Base-by-base conservation (phyloP, 345 rosid genomes). In the Excoecaria agallocha region DNA sequence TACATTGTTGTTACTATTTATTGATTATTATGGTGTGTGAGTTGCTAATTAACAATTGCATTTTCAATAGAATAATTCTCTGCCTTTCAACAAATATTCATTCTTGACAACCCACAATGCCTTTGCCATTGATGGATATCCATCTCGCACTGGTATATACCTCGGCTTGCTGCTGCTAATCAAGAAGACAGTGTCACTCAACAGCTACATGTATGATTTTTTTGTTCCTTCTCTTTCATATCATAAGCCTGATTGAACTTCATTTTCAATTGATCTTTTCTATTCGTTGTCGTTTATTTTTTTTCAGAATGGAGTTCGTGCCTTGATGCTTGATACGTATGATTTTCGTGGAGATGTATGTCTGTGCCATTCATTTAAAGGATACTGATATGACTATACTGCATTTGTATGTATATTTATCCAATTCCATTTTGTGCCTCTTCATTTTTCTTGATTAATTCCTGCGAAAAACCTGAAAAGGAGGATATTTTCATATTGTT, bases 1-100 rank as follows among this genome's bases (percentile, higher is more conserved):
- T 54, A 54, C 57, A 6, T 13, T 17, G 5, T 12, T 52, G 6
- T 12, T 52, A 15, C 22, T 20, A 12, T 57, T 57, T 20, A 57
- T 57, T 57, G 61, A 57, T 57, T 57, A 20, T 57, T 11, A 7
- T 20, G 61, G 22, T n/a, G 61, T 5, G 22, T 57, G 12, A 57
- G 12, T n/a, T 17, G 61, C 22, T 57, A 54, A 24, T 24, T 57
- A 57, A 57, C 61, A 58, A 9, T 1, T 46, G 39, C 12, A 3
- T 59, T 41, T 2, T 61, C 7, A 7, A 76, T 35, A 88, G 95
- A 90, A 88, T 56, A 86, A 90, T 78, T 85, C 91, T 45, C 85
- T 90, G 2, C 90, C 91, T 19, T 89, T 88, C 83, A 88, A 90
- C 79, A 90, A 90, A 35, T 90, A 90, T 60, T 89, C 95, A 57